Base-by-base conservation (phyloP, 352 stramenopile genomes). In the Thalassiosira oceanica region DNA sequence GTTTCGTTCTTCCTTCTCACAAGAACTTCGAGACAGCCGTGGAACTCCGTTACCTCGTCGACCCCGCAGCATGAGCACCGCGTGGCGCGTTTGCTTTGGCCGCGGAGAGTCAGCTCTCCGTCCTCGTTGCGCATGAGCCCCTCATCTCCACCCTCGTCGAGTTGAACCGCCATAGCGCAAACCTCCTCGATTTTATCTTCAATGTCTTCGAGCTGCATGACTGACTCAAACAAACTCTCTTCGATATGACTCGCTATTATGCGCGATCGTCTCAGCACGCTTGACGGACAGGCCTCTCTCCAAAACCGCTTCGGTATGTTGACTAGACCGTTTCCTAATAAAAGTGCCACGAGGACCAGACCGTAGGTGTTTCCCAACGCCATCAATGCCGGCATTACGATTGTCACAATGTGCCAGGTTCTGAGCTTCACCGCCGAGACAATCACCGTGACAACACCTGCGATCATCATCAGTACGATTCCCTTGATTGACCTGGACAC, bases 251-350 rank as follows among this genome's bases (percentile, higher is more conserved):
- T 62, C n/a, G 77, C 73, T 3, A 80, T 49, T 23, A 89, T 88
- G 11, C 86, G 83, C 31, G 66, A 54, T 31, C 75, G 60, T 41
- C 85, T 42, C 13, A 92, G 67, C 54, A 88, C 65, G 2, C 70
- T 58, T n/a, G 56, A 61, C 2, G 84, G 78, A 62, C 64, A 66
- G 13, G 78, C 73, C 33, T 82, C 70, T 21, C 74, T 60, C 82
- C 83, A 91, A 20, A 88, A 70, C 21, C 65, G 57, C 27, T 85
- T 79, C n/a, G 86, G 86, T 16, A 93, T 55, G 51, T 84, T 77
- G 0, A 93, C 81, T 36, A 93, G 57, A 13, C 86, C 86, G 54
- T 93, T 86, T 0, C 86, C 86, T 24, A 93, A 60, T n/a, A 93
- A 61, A 18, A 93, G 51, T 26, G 84, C 76, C 0, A 92, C 79